These are phyloP conservation scores for Persicaria maculosa DNA, from an alignment of 148 eudicot genomes.

Conservation along the genomic window DNA sequence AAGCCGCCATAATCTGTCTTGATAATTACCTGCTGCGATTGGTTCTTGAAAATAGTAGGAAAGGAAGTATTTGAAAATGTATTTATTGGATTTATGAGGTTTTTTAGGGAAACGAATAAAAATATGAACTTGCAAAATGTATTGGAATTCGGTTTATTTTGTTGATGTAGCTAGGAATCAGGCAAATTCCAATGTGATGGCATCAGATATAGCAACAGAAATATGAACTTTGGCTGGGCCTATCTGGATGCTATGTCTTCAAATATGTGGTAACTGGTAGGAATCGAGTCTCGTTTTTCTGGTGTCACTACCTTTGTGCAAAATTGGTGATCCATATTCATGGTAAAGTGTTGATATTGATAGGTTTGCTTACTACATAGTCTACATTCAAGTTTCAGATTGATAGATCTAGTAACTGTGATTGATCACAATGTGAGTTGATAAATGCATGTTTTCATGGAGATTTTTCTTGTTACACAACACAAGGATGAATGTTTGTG, in stretches of 20 bases:
- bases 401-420: background rate
- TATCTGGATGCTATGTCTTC: too few relatives aligned
- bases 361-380: background rate
- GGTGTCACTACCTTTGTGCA: background rate
- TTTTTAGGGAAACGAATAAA: background rate
- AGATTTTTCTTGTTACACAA: background rate
- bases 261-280: background rate
- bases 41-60: background rate
- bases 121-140: too few relatives aligned
- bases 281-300: background rate
- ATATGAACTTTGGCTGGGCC: too few relatives aligned
- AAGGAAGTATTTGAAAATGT: background rate
- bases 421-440: background rate
- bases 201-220: too few relatives aligned
- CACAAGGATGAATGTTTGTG: too few relatives aligned
- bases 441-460: background rate
- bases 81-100: background rate
- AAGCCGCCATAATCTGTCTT: background rate
- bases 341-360: background rate
- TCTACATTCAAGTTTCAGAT: background rate
- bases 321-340: background rate
- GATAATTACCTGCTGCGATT: background rate
- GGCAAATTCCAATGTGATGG: background rate
- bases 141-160: background rate
- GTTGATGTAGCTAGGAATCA: background rate